Evolutionary conservation across 1,284 basidiomycete genomes (phyloP), one percentile per base, ranked within the genome.

Genomic region (Marasmius sp.): DNA sequence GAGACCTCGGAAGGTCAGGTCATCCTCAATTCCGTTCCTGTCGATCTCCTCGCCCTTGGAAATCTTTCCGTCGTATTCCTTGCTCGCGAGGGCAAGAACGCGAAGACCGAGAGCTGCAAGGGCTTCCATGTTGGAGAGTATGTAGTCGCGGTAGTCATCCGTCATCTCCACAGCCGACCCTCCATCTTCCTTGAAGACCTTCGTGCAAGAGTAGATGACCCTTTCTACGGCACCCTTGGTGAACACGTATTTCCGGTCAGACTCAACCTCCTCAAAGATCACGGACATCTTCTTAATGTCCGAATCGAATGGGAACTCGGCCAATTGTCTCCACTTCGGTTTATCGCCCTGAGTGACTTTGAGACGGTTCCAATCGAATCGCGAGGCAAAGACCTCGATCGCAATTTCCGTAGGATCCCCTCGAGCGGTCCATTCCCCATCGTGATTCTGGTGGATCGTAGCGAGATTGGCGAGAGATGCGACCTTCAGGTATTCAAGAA

Each of bases 361-460:
- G n/a, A 71, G 65, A 16, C 72, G 72, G 16, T 75, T 74, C 37
- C 75, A 68, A 4, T 69, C 68, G 22, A 76, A 66, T 55, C 83
- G 82, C 65, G 83, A 81, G 0, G 85, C 84, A 58, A 85, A 85
- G 9, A 88, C 87, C 71, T 89, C 87, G 7, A 90, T 79, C 0
- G 87, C 86, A 27, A 84, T 79, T 68, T 87, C 84, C 14, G 89
- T 91, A 0, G 88, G 85, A 67, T 91, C 89, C 34, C 89, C 89
- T 49, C 85, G 84, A 0, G 87, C 85, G 39, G 83, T 81, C 88
- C 88, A 91, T 60, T 33, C 58, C 33, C 65, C 66, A n/a, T 76
- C 68, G 27, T 56, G 62, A 9, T 71, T 43, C 41, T 43, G 10
- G 41, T 43, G 41, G n/a, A 43, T n/a, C 11, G 10, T 43, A 10